phyloP scores from a whole-genome alignment of 2,329 filamentous ascomycete species.

The Aureobasidium sp. region DNA sequence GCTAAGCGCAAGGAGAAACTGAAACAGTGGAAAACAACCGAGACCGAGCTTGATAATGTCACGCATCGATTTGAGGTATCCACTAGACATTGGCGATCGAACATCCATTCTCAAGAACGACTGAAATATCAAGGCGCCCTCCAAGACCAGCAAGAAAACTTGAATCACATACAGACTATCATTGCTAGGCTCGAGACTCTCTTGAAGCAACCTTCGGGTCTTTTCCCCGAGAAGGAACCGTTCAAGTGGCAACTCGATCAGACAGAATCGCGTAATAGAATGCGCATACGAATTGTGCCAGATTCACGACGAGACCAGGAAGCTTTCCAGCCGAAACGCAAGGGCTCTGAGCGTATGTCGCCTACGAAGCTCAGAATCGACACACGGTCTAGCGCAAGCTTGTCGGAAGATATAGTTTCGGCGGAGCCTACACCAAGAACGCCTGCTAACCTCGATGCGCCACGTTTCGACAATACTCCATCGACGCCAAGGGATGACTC shows the following conservation, averaged over 20 bases:
- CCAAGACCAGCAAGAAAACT: conserved; percentile 90
- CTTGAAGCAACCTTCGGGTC: conserved; percentile 67
- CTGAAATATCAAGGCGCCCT: conserved; percentile 80
- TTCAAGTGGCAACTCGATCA: conserved; percentile 88
- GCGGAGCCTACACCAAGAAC: conserved; percentile 13
- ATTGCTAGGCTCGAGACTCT: conserved; percentile 74
- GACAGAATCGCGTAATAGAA: conserved; percentile 89
- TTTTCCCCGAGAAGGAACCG: conserved; percentile 54
- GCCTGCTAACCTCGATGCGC: background rate
- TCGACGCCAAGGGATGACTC: conserved; percentile 34
- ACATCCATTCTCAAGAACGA: conserved; percentile 86
- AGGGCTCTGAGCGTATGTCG: conserved; percentile 44
- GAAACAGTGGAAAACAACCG: conserved; percentile 67
- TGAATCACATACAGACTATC: conserved; percentile 63
- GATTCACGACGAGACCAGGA: conserved; percentile 61
- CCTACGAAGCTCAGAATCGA: conserved; percentile 27
- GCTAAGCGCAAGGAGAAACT: conserved; percentile 73
- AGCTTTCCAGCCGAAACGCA: conserved; percentile 78
- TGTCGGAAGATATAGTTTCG: conserved; percentile 20
- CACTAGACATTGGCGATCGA: conserved; percentile 86
- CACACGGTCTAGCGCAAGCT: conserved; percentile 21
- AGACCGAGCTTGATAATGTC: conserved; percentile 58
- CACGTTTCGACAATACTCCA: conserved; percentile 20
- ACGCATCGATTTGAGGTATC: conserved; percentile 77
- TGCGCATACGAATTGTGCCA: conserved; percentile 79